Evolutionary conservation across 164 flowering plant genomes (phyloP), one percentile per base, ranked within the genome.

Genomic region (Nymphaea thermarum): DNA sequence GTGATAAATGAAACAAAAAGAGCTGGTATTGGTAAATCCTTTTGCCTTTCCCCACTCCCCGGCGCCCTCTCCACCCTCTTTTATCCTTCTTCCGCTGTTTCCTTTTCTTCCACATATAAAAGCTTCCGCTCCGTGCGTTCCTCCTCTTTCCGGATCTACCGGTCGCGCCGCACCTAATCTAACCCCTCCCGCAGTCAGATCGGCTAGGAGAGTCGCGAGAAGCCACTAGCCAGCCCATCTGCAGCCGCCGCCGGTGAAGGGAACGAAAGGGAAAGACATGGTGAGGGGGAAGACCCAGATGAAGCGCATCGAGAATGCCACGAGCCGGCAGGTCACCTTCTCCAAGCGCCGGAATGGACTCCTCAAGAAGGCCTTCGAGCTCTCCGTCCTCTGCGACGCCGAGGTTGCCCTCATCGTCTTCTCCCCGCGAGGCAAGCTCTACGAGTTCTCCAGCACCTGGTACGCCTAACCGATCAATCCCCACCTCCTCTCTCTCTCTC

Each of bases 251-350:
- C 2, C 57, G 14, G 57, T 5, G 57, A 51, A 51, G 14, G 25
- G 57, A 51, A 51, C 3, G 25, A n/a, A 61, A 17, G 67, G 15
- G 6, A 47, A n/a, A 55, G 64, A 75, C 67, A 87, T 87, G 91
- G 91, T 82, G 83, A 81, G 91, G 66, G 91, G 91, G 42, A 87
- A 87, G 78, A 84, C 87, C 2, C 83, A 87, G 73, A 80, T 87
- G 89, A 76, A 74, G 79, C 72, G 86, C 44, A 87, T 87, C 66
- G 92, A 87, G 79, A 82, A 87, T 75, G 80, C 85, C 2, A 80
- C 89, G 8, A 87, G 92, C 78, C 77, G 92, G 73, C 92, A 87
- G 74, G 91, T 87, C 2, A 87, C 91, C 64, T 87, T 87, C 73
- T 87, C 91, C 0, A 86, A 86, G 80, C 65, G 91, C 12, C 67